phyloP scores from a whole-genome alignment of 768 basidiomycete genomes.

The Leucosporidium scottii region DNA sequence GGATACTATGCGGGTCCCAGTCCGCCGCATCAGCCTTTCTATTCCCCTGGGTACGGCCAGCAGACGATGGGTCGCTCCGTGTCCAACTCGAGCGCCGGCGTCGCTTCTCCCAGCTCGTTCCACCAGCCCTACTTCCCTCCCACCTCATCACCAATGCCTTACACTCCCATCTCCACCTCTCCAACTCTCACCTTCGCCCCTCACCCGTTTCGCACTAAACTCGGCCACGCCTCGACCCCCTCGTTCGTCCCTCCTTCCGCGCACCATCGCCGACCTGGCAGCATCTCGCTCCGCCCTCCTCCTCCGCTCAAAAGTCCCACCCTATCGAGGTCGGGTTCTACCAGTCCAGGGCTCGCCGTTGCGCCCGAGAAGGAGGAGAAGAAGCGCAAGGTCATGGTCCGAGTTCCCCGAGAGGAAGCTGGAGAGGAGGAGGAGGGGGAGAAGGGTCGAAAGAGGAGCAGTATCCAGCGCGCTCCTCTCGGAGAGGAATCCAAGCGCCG shows the following conservation, averaged over 20 bases:
- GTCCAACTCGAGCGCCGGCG: neutral
- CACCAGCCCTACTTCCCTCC: neutral
- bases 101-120: neutral
- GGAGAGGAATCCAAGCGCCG: neutral
- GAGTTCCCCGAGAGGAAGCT: neutral
- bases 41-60: too few relatives aligned
- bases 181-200: neutral
- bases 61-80: neutral
- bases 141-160: neutral
- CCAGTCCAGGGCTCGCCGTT: neutral
- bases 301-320: too few relatives aligned
- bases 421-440: neutral
- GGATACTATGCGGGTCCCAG: too few relatives aligned
- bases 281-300: neutral
- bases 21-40: too few relatives aligned
- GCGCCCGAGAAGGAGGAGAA: slow-evolving; percentile 10
- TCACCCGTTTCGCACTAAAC: neutral
- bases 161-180: neutral
- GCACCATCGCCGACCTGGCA: too few relatives aligned
- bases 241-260: slow-evolving; percentile 4
- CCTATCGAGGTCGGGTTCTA: neutral
- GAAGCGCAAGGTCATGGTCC: slow-evolving; percentile 20
- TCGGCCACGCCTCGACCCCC: slow-evolving; percentile 14
- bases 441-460: neutral
- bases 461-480: neutral